phyloP scores from a whole-genome alignment of 2,329 filamentous ascomycete genomes.

The Ambrosiella cleistominuta region DNA sequence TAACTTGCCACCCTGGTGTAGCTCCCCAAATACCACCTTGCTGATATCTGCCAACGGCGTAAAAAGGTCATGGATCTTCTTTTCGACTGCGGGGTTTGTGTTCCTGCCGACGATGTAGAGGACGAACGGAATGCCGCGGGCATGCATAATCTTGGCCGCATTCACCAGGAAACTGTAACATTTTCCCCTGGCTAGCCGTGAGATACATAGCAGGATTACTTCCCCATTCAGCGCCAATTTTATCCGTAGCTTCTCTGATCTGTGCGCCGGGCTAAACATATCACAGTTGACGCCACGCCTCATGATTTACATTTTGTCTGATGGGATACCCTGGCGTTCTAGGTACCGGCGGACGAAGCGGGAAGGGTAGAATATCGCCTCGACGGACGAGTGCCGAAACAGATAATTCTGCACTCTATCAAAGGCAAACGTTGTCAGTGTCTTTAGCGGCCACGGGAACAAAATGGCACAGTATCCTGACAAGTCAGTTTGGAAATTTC shows the following conservation, averaged over 20 bases:
- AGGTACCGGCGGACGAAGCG: conserved; percentile 45
- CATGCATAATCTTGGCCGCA: conserved; percentile 35
- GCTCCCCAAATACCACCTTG: conserved; percentile 48
- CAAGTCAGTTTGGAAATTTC: conserved; percentile 58
- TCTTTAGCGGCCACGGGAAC: conserved; percentile 45
- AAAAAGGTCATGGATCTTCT: conserved; percentile 44
- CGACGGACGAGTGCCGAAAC: conserved; percentile 42
- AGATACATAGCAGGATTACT: conserved; percentile 47
- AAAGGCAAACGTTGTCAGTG: conserved; percentile 43
- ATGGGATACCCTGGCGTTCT: conserved; percentile 35
- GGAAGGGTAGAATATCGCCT: conserved; percentile 53
- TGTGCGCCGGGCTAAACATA: conserved; percentile 37
- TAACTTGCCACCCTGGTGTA: conserved; percentile 41
- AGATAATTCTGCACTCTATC: conserved; percentile 47
- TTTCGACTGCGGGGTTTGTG: conserved; percentile 42
- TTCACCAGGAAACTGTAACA: conserved; percentile 50
- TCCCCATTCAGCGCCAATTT: conserved; percentile 43
- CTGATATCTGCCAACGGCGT: conserved; percentile 27
- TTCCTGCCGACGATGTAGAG: conserved; percentile 53
- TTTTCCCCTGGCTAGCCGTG: conserved; percentile 51
- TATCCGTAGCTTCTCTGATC: conserved; percentile 33
- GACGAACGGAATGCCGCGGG: conserved; percentile 39
- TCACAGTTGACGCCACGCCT: conserved; percentile 48
- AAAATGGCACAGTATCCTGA: conserved; percentile 52
- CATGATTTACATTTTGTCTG: conserved; percentile 39